These are phyloP conservation scores for Ramaria rubella DNA, from an alignment of 768 basidiomycete genomes.

Conservation along the genomic window DNA sequence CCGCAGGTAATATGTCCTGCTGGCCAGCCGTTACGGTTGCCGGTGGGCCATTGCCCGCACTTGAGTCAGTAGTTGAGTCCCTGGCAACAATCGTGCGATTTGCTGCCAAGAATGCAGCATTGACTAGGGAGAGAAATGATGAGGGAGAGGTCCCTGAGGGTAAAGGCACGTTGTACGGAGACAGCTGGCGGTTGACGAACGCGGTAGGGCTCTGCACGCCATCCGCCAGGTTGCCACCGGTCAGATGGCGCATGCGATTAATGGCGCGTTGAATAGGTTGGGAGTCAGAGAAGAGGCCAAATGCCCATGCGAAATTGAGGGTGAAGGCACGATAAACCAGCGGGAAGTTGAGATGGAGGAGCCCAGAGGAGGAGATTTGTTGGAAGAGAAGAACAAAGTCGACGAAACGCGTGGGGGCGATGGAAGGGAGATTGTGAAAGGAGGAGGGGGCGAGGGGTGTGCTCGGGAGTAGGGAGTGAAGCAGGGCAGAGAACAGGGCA, in stretches of 20 bases:
- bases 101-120: constrained; percentile 1
- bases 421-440: constrained; percentile 37
- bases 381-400: constrained; percentile 83
- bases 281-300: constrained; percentile 62
- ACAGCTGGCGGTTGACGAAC: constrained; percentile 73
- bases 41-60: constrained; percentile 10
- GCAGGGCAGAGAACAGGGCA: constrained; percentile 34
- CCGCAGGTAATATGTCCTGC: constrained; percentile 65
- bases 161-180: constrained; percentile 57
- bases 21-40: constrained; percentile 49
- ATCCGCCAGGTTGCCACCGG: constrained; percentile 69
- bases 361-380: constrained; percentile 67
- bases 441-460: constrained; percentile 37
- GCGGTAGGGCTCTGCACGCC: constrained; percentile 58
- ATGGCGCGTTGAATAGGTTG: constrained; percentile 67
- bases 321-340: constrained; percentile 73
- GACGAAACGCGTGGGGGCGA: constrained; percentile 70
- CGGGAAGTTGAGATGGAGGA: constrained; percentile 85
- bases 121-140: constrained; percentile 12
- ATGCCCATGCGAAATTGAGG: constrained; percentile 84
- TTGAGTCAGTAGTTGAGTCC: constrained; percentile 6
- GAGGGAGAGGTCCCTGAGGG: constrained; percentile 7
- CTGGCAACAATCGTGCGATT: not conserved
- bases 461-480: constrained; percentile 38
- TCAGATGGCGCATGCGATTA: constrained; percentile 72